Evolutionary conservation across 257 asterid species (phyloP).

Genomic region (Solanum okadae): DNA sequence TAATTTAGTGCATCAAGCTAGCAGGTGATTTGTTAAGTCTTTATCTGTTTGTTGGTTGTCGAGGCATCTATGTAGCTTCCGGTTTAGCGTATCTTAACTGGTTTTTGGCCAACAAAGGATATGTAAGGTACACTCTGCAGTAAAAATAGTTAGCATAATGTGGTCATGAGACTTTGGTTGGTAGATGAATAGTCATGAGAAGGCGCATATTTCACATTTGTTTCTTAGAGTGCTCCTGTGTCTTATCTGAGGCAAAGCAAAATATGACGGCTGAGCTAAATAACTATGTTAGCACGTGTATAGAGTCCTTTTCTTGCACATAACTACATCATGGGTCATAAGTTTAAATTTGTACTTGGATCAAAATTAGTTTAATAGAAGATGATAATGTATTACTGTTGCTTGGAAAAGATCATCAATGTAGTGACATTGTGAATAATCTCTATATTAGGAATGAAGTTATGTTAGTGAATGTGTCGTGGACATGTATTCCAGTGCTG

Average conservation of each 20-base stretch:
- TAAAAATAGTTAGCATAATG: background rate
- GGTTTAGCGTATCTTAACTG: background rate
- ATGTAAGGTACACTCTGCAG: background rate
- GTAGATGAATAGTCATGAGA: background rate
- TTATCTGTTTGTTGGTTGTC: background rate
- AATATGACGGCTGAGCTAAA: background rate
- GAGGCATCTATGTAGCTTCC: background rate
- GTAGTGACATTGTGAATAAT: background rate
- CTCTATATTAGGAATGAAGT: background rate
- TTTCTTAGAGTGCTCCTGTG: background rate
- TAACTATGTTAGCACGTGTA: background rate
- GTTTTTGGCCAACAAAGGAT: background rate
- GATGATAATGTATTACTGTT: background rate
- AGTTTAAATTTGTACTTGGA: background rate
- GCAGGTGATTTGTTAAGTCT: background rate
- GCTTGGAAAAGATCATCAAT: background rate
- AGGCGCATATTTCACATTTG: background rate
- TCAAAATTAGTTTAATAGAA: background rate
- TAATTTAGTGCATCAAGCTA: background rate
- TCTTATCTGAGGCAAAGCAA: background rate
- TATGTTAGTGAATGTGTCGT: background rate
- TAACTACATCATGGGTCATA: background rate
- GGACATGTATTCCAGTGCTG: background rate
- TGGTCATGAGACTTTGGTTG: background rate
- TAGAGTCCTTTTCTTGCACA: background rate